Evolutionary conservation across 2,329 filamentous ascomycete genomes (phyloP), one percentile per base, ranked within the genome.

Genomic region (Ophiostoma sp.): DNA sequence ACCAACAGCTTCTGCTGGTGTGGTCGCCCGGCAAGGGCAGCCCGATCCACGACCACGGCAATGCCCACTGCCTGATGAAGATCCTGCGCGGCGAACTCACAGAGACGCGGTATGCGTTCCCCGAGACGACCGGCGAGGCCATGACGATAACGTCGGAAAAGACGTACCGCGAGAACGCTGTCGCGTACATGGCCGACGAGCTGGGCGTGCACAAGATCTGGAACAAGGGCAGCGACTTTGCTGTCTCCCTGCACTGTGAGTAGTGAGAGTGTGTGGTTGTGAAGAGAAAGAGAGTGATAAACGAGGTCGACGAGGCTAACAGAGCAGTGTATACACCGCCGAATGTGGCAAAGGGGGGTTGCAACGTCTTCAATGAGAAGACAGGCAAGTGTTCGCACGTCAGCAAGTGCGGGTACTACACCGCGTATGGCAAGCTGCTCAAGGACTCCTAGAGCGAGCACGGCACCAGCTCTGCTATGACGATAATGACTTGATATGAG

Each of bases 31-130:
- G 90, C 66, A 92, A 92, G 79, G 86, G 86, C 49, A 94, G 90
- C 74, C 89, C 90, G 11, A 92, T 97, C 75, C 93, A 97, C 76
- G 93, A 97, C 77, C 90, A 92, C 78, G 89, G 89, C 75, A 91
- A 94, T 71, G 91, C 93, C 52, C 93, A 97, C 77, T 97, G 93
- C 78, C 82, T 97, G 73, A 97, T 97, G 92, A 96, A 89, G 82
- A 88, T 94, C 72, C 84, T 97, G 71, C 87, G 87, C 73, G 93
- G 93, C 63, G 84, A 82, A 71, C 81, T 97, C 70, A 90, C 87
- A 73, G 93, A 97, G 80, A 93, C 91, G 18, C 85, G 91, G 70
- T 97, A 92, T 78, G 84, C 84, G 66, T 93, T 90, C 79, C 93
- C 93, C 0, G 76, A 81, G 36, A 76, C 78, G 65, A 78, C 82